Base-by-base conservation (phyloP, 345 rosid genomes). In the Moringa oleifera region DNA sequence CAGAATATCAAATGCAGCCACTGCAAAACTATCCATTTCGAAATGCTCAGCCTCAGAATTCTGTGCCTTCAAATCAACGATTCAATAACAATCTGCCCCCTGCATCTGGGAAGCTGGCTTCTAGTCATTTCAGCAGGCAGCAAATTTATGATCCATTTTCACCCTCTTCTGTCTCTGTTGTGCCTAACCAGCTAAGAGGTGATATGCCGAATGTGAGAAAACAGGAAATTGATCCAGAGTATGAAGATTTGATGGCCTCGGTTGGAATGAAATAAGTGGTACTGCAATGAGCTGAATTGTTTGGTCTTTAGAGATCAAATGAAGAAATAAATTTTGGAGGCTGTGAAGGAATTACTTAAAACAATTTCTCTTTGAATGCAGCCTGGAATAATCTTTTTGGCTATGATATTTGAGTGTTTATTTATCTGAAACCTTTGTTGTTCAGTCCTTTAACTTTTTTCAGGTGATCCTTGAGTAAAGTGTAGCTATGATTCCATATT, bases 111-210 rank as follows among this genome's bases (percentile, higher is more conserved):
- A 62, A 76, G 64, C 68, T 72, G 12, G 61, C 52, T 19, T 55
- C 64, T 22, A 49, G 68, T 46, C 75, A 28, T 53, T 31, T 69
- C 7, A 69, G 81, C 17, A 80, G 80, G 28, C 88, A 64, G 51
- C 97, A 85, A 74, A 71, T 81, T 33, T 94, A 88, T 67, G 97
- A 94, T 69, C 99, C 97, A 18, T 94, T 94, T 59, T 88, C 91
- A 18, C 99, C 96, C 18, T 73, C 93, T 20, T 73, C 87, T 18
- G 72, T 36, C 8, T 37, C 86, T 51, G 25, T 57, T 23, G 77
- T 64, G 53, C 63, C 81, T 58, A 85, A 73, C 23, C 85, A 66
- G 67, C 84, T 59, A 41, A 82, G 71, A 65, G 79, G 61, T 47
- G 11, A 33, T 33, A 5, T 33, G 37, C 11, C 37, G 69, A 59